Evolutionary conservation across 192 early-diverging fungal genomes (phyloP), one percentile per base, ranked within the genome.

Genomic region (Umbelopsis ramanniana): DNA sequence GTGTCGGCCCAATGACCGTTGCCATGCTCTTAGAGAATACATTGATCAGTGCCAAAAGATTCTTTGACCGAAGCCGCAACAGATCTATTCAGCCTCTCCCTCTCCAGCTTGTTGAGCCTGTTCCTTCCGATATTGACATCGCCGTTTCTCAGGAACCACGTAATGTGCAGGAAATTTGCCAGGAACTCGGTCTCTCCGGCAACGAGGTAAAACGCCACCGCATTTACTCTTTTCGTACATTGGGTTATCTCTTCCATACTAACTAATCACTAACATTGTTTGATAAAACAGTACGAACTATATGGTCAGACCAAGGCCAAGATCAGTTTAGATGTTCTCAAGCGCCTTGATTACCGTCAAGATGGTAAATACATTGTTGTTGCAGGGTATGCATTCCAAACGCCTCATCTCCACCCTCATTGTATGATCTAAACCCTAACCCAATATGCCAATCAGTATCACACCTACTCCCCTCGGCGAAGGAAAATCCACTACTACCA

Each of bases 1-100:
- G 97, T 35, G 97, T 98, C 22, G 97, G 97, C 0, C 97, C 97
- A 2, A 98, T 98, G 97, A 98, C 97, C 10, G 96, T 98, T 14
- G 94, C 95, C 46, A 97, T 98, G 96, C 83, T 98, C 10, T 79
- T 98, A 79, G 80, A 91, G 68, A 98, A 98, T 82, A 95, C 93
- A 6, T 82, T 96, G 0, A 68, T 88, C 46, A 89, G 90, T 60
- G 95, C 95, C 21, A 85, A 90, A 79, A 85, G 93, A 21, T 92
- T 85, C 69, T 81, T 91, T 66, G 86, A 84, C 47, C 72, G 55
- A 81, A 86, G 66, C 57, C 83, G 81, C 33, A 82, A 70, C 67
- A 72, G 69, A 33, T 80, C 81, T 45, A 89, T 91, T 63, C 78
- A 73, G 26, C 85, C 85, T 63, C 83, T 93, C 66, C 82, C 86